A percentile compares a stretch with the other conserved stretches of the same genome.
Evolutionary conservation across 768 basidiomycete genomes (phyloP).

Genomic region (Candolleomyces efflorescens): DNA sequence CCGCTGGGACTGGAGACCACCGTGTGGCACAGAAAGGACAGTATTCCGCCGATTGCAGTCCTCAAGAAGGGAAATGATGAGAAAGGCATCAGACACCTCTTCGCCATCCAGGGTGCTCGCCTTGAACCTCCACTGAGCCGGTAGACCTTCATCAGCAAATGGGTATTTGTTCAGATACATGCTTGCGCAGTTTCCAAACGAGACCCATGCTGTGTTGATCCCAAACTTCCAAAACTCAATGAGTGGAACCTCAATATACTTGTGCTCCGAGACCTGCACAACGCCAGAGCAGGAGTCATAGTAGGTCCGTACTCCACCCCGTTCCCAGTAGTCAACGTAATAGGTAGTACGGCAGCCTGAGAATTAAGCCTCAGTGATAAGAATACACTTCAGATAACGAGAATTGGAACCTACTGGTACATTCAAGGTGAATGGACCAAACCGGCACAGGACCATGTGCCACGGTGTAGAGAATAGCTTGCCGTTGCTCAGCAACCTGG

Average conservation of each 20-base stretch:
- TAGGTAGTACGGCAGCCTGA: no score
- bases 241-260: slow-evolving; percentile 12
- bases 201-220: slow-evolving; percentile 13
- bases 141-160: not conserved
- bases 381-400: no score
- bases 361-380: no score
- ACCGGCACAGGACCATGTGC: not conserved
- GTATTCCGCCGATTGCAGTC: not conserved
- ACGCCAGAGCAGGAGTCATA: slow-evolving; percentile 6
- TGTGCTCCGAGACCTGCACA: slow-evolving; percentile 17
- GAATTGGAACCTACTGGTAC: not conserved
- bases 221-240: slow-evolving; percentile 9
- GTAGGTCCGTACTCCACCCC: not conserved
- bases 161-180: slow-evolving; percentile 12
- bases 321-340: no score
- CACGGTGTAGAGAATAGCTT: not conserved
- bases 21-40: slow-evolving; percentile 8
- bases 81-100: slow-evolving; percentile 11
- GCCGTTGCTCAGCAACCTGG: not conserved
- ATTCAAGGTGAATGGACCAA: not conserved
- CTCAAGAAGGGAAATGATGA: slow-evolving; percentile 10
- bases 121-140: slow-evolving; percentile 8
- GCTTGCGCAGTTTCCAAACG: slow-evolving; percentile 15
- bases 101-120: not conserved
- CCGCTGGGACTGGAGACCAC: not conserved